Evolutionary conservation across 805 yeast genomes (phyloP).

Genomic region (Lachancea quebecensis): DNA sequence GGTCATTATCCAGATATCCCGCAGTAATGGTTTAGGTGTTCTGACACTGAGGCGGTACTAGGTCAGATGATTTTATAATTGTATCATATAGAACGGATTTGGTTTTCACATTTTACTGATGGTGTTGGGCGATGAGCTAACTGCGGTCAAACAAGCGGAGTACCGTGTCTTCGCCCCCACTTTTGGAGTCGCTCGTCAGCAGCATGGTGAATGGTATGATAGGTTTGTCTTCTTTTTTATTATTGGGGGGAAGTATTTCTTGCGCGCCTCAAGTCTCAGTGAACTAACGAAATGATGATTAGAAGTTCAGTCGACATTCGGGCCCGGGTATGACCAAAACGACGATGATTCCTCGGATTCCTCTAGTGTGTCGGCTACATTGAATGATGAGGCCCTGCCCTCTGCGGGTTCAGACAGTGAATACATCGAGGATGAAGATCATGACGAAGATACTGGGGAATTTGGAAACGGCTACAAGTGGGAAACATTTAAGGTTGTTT

Average conservation of each 20-base stretch:
- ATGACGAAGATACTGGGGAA: not conserved
- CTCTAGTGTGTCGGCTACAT: not conserved
- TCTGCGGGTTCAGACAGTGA: constrained; percentile 1
- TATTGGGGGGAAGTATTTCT: too few species aligned
- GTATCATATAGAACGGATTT: not conserved
- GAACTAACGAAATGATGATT: not conserved
- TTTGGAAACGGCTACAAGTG: not conserved
- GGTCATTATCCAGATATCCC: constrained; percentile 4
- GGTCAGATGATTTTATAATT: not conserved
- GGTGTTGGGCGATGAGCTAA: not conserved
- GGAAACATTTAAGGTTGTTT: not conserved
- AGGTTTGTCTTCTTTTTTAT: too few species aligned
- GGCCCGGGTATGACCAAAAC: constrained; percentile 1
- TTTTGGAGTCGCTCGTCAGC: too few species aligned
- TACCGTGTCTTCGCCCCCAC: too few species aligned
- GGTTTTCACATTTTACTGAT: not conserved
- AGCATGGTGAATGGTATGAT: not conserved
- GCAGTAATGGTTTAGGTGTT: constrained; percentile 3
- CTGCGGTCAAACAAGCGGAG: not conserved
- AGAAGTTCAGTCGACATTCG: not conserved
- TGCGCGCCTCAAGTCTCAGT: too few species aligned
- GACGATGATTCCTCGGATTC: constrained; percentile 1
- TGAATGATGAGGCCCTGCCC: not conserved
- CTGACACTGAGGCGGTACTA: not conserved
- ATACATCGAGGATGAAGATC: constrained; percentile 1